A percentile compares a stretch with the other conserved stretches of the same genome.
Evolutionary conservation across 305 asterid species (phyloP).

Genomic region (Andrographis paniculata): DNA sequence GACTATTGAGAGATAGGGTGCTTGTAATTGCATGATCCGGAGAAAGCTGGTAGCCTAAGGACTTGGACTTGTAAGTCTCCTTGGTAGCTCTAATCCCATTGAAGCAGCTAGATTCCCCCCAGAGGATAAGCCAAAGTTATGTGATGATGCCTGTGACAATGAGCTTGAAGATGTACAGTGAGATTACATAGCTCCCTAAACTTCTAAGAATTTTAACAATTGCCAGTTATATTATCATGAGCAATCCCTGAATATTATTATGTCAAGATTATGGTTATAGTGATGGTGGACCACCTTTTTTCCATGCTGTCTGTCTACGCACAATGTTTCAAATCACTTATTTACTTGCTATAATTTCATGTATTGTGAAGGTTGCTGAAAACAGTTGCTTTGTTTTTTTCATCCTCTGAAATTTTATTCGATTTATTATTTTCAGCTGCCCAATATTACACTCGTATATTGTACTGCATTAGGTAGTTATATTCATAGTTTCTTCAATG

Average conservation of each 20-base stretch:
- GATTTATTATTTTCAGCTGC: too few species aligned
- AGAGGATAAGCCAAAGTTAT: constrained; percentile 77
- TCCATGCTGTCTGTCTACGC: too few species aligned
- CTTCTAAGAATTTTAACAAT: constrained; percentile 13
- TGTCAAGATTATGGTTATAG: neutral
- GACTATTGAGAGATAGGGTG: constrained; percentile 18
- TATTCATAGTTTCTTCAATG: neutral
- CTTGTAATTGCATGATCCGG: constrained; percentile 33
- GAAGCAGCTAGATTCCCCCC: constrained; percentile 91
- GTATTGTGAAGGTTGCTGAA: too few species aligned
- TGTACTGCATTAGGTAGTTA: neutral
- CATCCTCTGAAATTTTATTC: too few species aligned
- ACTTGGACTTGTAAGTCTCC: constrained; percentile 39
- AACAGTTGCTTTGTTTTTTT: too few species aligned
- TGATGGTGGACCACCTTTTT: neutral
- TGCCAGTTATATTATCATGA: neutral
- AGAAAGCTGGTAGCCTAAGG: constrained; percentile 46
- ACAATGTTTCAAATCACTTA: too few species aligned
- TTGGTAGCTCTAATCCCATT: constrained; percentile 28
- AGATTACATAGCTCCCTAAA: constrained; percentile 45
- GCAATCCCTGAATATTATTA: neutral
- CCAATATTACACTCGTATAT: neutral
- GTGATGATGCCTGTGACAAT: constrained; percentile 74
- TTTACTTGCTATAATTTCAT: too few species aligned
- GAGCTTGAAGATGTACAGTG: constrained; percentile 99